Evolutionary conservation across 2,329 filamentous ascomycete species (phyloP), one percentile per base, ranked within the genome.

Genomic region (Ophiostoma populinum): DNA sequence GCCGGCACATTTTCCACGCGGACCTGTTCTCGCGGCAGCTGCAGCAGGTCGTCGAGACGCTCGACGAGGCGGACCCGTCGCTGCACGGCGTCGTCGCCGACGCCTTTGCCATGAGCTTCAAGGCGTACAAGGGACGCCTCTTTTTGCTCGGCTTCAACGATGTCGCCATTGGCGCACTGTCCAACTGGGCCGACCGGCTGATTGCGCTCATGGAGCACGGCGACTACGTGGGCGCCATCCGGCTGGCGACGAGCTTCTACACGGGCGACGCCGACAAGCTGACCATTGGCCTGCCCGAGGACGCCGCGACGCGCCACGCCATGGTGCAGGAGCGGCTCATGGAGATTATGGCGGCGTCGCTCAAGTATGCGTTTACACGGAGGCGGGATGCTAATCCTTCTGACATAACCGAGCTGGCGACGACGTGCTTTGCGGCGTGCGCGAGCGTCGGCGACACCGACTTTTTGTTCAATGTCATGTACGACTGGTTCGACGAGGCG

Each of bases 31-130:
- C 87, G 1, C 69, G 71, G 18, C 90, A 95, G 50, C 61, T 98
- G 10, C 78, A 82, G 47, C 68, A 63, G 13, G 67, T 95, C 6
- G 82, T 98, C 16, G 90, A 95, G 52, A 77, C 86, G 41, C 62
- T 90, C 13, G 79, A 94, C 43, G 85, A 92, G 45, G 75, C 86
- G 39, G 85, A 94, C 47, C 64, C 71, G 0, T 81, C 83, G 0
- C 80, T 95, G 75, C 90, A 95, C 55, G 87, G 87, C 2, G 86
- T 95, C 7, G 82, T 95, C 32, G 87, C 87, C 7, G 90, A 98
- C 61, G 90, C 86, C 0, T 98, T 94, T 47, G 87, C 87, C 51
- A 95, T 95, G 83, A 94, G 87, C 54, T 87, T 95, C 56, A 83
- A 81, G 49, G 70, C 83, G 4, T 98, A 95, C 58, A 98, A 95